These are phyloP conservation scores for Tremella mesenterica DNA, from an alignment of 768 basidiomycete species.

Conservation along the genomic window DNA sequence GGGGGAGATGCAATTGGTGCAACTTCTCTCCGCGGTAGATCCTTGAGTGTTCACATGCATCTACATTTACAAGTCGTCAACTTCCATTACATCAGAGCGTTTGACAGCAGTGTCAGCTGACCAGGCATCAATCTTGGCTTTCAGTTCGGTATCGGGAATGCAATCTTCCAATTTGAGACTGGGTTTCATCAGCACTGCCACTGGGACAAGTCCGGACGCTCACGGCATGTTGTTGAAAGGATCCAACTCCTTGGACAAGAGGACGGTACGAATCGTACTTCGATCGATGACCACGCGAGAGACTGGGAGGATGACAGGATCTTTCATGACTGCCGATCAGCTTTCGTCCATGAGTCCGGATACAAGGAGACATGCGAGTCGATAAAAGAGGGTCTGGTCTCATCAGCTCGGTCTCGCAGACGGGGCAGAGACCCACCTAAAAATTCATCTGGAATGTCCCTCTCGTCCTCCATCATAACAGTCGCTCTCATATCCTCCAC, in stretches of 20 bases:
- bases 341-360: neutral
- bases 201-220: slow-evolving; percentile 29
- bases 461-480: slow-evolving; percentile 66
- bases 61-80: slow-evolving; percentile 24
- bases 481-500: slow-evolving; percentile 75
- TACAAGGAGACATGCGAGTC: neutral
- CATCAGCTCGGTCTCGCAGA: neutral
- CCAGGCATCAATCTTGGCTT: slow-evolving; percentile 64
- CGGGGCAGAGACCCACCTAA: slow-evolving; percentile 53
- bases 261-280: slow-evolving; percentile 86
- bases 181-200: slow-evolving; percentile 1
- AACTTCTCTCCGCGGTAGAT: neutral
- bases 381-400: slow-evolving; percentile 7
- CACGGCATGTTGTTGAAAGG: slow-evolving; percentile 93
- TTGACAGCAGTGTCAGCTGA: slow-evolving; percentile 51
- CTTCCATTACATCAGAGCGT: slow-evolving; percentile 35
- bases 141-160: slow-evolving; percentile 58
- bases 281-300: slow-evolving; percentile 73
- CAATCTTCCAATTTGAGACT: slow-evolving; percentile 40
- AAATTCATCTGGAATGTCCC: slow-evolving; percentile 93
- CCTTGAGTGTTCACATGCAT: neutral
- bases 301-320: slow-evolving; percentile 82
- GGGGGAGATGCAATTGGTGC: neutral
- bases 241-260: slow-evolving; percentile 82
- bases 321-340: slow-evolving; percentile 85